phyloP scores from a whole-genome alignment of 345 rosid species.

The Populus tremula region DNA sequence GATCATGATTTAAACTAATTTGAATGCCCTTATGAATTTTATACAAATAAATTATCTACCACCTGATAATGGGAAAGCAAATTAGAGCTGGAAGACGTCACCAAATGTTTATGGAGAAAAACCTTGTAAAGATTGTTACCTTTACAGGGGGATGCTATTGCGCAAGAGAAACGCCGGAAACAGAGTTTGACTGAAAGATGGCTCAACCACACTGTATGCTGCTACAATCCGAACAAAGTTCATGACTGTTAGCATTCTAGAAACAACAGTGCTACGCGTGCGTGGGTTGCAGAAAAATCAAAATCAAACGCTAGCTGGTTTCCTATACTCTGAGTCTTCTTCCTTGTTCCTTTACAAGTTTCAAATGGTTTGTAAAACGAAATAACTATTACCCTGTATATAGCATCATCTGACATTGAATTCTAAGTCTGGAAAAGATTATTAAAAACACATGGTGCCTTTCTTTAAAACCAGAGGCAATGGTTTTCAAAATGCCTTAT shows the following conservation, averaged over 20 bases:
- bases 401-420: too few species aligned
- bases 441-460: too few species aligned
- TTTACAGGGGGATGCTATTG: slow-evolving; percentile 3
- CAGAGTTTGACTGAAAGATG: neutral
- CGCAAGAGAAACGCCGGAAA: neutral
- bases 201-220: slow-evolving; percentile 10
- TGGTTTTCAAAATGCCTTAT: too few species aligned
- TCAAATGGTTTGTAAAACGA: neutral
- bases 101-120: neutral
- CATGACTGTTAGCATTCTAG: neutral
- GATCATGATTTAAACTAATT: neutral
- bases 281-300: neutral
- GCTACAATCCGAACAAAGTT: neutral
- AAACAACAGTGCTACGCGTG: neutral
- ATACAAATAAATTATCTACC: neutral
- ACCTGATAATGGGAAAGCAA: neutral
- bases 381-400: neutral
- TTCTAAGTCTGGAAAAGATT: too few species aligned
- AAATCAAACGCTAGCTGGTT: neutral
- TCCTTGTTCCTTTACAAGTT: too few species aligned
- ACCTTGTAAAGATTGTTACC: neutral
- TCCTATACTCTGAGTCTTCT: too few species aligned
- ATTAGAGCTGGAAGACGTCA: neutral
- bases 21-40: neutral
- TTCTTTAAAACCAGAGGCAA: too few species aligned